Percentiles rank a stretch among this genome's conserved stretches.
Evolutionary conservation across 495 filamentous ascomycete species (phyloP).

Genomic region (Penicillium lagena): DNA sequence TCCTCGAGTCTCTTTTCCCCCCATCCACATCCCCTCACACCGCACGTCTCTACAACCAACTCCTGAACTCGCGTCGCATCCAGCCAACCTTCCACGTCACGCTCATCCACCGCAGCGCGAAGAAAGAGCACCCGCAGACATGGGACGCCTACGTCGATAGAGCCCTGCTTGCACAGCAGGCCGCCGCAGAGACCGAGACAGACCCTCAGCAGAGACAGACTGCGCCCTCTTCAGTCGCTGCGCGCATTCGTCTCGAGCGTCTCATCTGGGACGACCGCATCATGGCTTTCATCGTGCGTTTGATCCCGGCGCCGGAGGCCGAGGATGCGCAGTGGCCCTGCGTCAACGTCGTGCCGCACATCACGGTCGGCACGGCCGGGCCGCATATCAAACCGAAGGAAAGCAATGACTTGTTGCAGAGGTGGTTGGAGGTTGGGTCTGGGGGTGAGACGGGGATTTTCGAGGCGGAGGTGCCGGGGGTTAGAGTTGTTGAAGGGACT

Average conservation of each 20-base stretch:
- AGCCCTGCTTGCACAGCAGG: too few relatives aligned
- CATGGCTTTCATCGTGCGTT: conserved; percentile 80
- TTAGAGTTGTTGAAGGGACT: conserved; percentile 35
- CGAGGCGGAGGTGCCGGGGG: conserved; percentile 37
- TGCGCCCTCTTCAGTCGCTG: conserved; percentile 12
- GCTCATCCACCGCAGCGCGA: conserved; percentile 69
- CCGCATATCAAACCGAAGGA: conserved; percentile 80
- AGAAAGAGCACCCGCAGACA: conserved; percentile 51
- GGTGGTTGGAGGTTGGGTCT: conserved; percentile 55
- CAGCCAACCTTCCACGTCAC: conserved; percentile 91
- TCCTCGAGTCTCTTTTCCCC: conserved; percentile 64
- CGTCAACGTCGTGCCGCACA: conserved; percentile 73
- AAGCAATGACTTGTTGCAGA: conserved; percentile 74
- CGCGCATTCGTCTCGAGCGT: conserved; percentile 54
- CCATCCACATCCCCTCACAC: conserved; percentile 26
- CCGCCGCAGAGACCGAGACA: too few relatives aligned
- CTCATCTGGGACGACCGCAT: conserved; percentile 74
- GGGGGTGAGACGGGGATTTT: conserved; percentile 42
- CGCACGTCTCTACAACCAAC: conserved; percentile 66
- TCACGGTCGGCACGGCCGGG: conserved; percentile 78
- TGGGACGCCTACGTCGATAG: conserved; percentile 59
- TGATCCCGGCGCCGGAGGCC: conserved; percentile 37
- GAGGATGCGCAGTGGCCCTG: conserved; percentile 54
- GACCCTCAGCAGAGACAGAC: too few relatives aligned
- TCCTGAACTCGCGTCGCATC: conserved; percentile 64